Base-by-base conservation (phyloP, 2,329 filamentous ascomycete species). In the Botrytis squamosa region DNA sequence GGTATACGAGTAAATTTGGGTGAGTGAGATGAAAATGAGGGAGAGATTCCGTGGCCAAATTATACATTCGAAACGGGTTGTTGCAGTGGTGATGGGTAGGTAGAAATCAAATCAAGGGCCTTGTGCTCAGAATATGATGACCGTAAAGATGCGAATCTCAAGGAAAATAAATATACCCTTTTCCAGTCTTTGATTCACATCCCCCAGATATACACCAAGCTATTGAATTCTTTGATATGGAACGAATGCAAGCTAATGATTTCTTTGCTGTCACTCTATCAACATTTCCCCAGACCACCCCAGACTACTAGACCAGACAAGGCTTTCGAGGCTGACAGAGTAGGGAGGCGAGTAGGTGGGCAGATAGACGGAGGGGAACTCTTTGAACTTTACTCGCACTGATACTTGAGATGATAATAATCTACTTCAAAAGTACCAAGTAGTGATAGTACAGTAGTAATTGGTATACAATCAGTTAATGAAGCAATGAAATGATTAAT, bases 311-410 rank as follows among this genome's bases (percentile, higher is more conserved):
- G 49, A 55, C 46, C 1, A 29, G 46, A 29, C 46, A 40, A 55
- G 46, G 46, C 65, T 52, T 40, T 67, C 46, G 33, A 67, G 65
- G 65, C 65, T 67, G 65, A 55, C n/a, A 67, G 22, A 55, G 46
- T 10, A 55, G 6, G 12, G 2, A n/a, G 22, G 46, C 0, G 20
- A 7, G n/a, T 25, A 14, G 60, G 25, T 22, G 9, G 46, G 20
- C 44, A 49, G 44, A 22, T 49, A 20, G 18, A 46, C 1, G 18
- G 44, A 46, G 44, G 44, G 18, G 16, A 18, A 9, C 44, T 46
- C 20, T 46, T 46, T 46, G 44, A 22, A 4, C 20, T 46, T 9
- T 46, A 38, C 9, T 33, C 33, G 33, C 33, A 33, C 3, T 33
- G 33, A 4, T 38, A 46, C 33, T 40, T 42, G 42, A 38, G 38